Evolutionary conservation across 306 rosid species (phyloP).

Genomic region (Cucumis hystrix): DNA sequence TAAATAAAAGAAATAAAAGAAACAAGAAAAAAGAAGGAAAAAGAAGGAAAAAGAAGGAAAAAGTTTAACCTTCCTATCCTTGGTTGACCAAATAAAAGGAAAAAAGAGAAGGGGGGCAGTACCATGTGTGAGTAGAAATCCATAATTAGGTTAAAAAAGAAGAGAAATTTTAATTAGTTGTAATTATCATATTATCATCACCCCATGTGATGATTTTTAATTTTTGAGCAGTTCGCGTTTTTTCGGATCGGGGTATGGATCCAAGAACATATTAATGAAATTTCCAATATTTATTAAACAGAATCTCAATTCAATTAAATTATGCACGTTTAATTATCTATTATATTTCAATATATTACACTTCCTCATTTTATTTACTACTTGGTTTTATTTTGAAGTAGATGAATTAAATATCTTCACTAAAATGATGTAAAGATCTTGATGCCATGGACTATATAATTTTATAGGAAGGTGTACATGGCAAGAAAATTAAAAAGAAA

Average conservation of each 20-base stretch:
- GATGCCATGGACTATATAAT: not conserved
- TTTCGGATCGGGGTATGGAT: constrained; percentile 7
- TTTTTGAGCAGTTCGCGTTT: not conserved
- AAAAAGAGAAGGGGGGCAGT: not conserved
- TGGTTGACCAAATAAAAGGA: not conserved
- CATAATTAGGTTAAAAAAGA: not conserved
- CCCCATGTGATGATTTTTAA: not conserved
- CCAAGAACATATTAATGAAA: not conserved
- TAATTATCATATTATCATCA: not conserved
- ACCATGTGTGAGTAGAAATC: not conserved
- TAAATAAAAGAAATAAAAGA: not conserved
- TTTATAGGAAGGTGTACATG: not conserved
- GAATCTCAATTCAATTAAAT: not conserved
- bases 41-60: not conserved
- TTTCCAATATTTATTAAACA: not conserved
- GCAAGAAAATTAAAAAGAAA: not conserved
- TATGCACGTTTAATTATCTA: not conserved
- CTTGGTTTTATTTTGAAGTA: not conserved
- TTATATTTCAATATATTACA: not conserved
- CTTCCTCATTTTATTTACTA: not conserved
- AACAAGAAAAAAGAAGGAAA: not conserved
- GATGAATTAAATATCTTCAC: not conserved
- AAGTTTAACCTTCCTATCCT: not conserved
- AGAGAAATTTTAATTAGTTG: not conserved
- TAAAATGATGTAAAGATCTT: not conserved